These are phyloP conservation scores for Pichia terricola DNA, from an alignment of 1,139 yeast genomes.

Conservation along the genomic window DNA sequence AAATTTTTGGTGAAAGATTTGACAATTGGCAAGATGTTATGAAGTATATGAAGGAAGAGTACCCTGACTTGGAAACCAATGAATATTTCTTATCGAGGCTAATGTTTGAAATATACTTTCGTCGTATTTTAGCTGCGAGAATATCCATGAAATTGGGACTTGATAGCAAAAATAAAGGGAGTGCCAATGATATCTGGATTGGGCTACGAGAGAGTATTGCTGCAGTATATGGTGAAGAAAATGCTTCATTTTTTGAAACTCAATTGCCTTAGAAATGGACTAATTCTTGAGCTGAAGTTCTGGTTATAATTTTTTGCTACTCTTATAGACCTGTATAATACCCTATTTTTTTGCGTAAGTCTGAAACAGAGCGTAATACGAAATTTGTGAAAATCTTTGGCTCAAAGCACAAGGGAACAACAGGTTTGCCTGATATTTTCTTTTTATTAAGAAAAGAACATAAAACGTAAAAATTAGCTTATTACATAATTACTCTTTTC, in stretches of 20 bases:
- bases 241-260: slow-evolving; percentile 11
- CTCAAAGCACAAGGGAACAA: too few relatives aligned
- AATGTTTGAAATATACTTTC: slow-evolving; percentile 21
- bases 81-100: slow-evolving; percentile 17
- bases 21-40: slow-evolving; percentile 12
- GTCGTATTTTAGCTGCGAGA: slow-evolving; percentile 21
- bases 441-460: too few relatives aligned
- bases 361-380: too few relatives aligned
- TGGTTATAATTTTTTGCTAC: too few relatives aligned
- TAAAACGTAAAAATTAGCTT: too few relatives aligned
- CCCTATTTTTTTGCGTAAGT: too few relatives aligned
- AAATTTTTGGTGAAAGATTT: slow-evolving; percentile 12
- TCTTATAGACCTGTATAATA: too few relatives aligned
- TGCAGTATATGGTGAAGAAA: slow-evolving; percentile 18
- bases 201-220: slow-evolving; percentile 11
- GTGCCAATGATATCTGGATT: slow-evolving; percentile 7
- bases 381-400: too few relatives aligned
- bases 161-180: slow-evolving; percentile 14
- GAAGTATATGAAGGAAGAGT: slow-evolving; percentile 5
- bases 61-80: slow-evolving; percentile 18
- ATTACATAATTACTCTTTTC: too few relatives aligned
- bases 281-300: too few relatives aligned
- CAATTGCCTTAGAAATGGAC: neutral
- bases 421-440: too few relatives aligned
- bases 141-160: slow-evolving; percentile 19